Conservation (phyloP, 2,329 filamentous ascomycete genomes). For the Diaporthe destruens region DNA sequence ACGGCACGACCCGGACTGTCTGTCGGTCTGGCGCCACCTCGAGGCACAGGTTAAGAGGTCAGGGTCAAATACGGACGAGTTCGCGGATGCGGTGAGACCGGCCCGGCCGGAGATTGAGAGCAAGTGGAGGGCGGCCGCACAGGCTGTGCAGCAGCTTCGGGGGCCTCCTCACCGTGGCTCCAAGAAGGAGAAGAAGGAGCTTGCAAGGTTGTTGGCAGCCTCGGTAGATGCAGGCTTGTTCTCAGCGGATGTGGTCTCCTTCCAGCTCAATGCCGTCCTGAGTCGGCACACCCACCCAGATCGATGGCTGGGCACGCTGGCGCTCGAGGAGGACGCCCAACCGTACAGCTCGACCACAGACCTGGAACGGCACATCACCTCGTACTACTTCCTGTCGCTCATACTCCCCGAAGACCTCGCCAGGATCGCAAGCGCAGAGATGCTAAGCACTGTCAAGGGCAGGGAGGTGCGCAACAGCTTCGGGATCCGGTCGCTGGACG, state of each 20-base stretch:
- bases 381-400: slow-evolving; percentile 34
- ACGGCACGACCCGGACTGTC: slow-evolving; percentile 18
- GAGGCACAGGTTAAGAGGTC: slow-evolving; percentile 13
- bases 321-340: slow-evolving; percentile 21
- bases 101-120: slow-evolving; percentile 11
- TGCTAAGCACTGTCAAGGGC: slow-evolving; percentile 28
- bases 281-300: slow-evolving; percentile 4
- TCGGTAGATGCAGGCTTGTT: slow-evolving; percentile 2
- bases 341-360: slow-evolving; percentile 36
- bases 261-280: slow-evolving; percentile 37
- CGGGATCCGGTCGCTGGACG: slow-evolving; percentile 40
- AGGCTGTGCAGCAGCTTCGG: slow-evolving; percentile 7
- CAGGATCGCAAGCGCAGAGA: slow-evolving; percentile 18
- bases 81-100: slow-evolving; percentile 8
- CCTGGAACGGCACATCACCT: slow-evolving; percentile 32
- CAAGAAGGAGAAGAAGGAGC: background rate
- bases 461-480: slow-evolving; percentile 41
- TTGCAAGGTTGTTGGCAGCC: slow-evolving; percentile 8
- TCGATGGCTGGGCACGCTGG: slow-evolving; percentile 20
- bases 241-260: slow-evolving; percentile 31
- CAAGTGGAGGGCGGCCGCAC: slow-evolving; percentile 27
- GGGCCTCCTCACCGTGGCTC: background rate
- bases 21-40: slow-evolving; percentile 35
- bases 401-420: slow-evolving; percentile 26
- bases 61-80: slow-evolving; percentile 11